Percentiles rank a stretch among this genome's conserved stretches.
These are phyloP conservation scores for Naganishia friedmannii DNA, from an alignment of 768 basidiomycete genomes.

Conservation along the genomic window DNA sequence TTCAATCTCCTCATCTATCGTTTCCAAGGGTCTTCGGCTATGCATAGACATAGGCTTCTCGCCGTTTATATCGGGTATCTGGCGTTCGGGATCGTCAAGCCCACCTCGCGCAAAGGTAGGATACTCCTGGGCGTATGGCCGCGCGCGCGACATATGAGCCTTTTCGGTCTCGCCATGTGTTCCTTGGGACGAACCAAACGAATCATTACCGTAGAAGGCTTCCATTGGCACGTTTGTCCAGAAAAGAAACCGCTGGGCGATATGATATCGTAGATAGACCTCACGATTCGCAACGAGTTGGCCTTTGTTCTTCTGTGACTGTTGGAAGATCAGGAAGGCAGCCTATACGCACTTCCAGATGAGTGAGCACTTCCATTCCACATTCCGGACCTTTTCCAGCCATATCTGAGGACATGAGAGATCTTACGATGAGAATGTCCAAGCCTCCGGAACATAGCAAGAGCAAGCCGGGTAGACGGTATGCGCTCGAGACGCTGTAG, in stretches of 20 bases:
- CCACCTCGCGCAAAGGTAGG: slow-evolving; percentile 9
- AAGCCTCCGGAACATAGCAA: slow-evolving; percentile 10
- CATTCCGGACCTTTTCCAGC: too few species aligned
- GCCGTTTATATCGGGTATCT: slow-evolving; percentile 3
- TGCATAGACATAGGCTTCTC: neutral
- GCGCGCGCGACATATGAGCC: neutral
- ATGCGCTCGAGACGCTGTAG: neutral
- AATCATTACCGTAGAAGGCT: slow-evolving; percentile 1
- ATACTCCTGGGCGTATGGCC: slow-evolving; percentile 9
- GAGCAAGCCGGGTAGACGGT: neutral
- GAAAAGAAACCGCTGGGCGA: slow-evolving; percentile 14
- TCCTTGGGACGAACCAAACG: neutral
- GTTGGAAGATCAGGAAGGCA: slow-evolving; percentile 6
- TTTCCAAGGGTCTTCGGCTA: neutral
- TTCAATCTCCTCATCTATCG: neutral
- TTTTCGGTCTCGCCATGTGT: neutral
- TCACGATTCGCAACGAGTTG: neutral
- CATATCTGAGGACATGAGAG: neutral
- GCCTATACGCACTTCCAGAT: neutral
- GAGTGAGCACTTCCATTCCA: neutral
- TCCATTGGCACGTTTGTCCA: slow-evolving; percentile 13
- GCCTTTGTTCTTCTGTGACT: slow-evolving; percentile 17
- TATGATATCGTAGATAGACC: slow-evolving; percentile 12
- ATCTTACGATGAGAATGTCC: slow-evolving; percentile 7
- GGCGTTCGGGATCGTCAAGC: slow-evolving; percentile 7